Conservation (phyloP, 2,329 filamentous ascomycete species). For the Fusarium guadeloupense region DNA sequence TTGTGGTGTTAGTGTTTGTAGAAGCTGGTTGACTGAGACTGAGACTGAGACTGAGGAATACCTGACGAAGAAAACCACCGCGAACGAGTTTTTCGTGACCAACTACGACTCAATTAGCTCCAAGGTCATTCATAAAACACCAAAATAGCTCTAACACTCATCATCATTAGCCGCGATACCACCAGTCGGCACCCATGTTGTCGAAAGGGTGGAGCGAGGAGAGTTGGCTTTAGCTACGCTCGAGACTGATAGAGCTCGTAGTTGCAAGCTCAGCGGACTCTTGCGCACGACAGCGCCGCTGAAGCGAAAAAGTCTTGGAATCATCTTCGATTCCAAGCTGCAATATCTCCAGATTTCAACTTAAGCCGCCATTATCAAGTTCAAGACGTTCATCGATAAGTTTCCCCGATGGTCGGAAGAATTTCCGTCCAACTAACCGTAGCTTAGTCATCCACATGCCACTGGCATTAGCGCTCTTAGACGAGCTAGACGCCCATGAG, state of each 20-base stretch:
- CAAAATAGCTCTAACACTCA: conserved; percentile 55
- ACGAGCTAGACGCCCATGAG: conserved; percentile 36
- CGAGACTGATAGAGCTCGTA: conserved; percentile 37
- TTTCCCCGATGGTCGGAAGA: conserved; percentile 13
- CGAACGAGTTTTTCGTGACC: conserved; percentile 73
- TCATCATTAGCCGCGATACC: conserved; percentile 68
- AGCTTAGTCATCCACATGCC: conserved; percentile 18
- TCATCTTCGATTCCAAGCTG: conserved; percentile 23
- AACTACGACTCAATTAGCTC: conserved; percentile 55
- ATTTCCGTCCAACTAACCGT: conserved; percentile 3
- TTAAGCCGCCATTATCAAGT: background rate
- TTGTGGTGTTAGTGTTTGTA: background rate
- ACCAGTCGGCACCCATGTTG: conserved; percentile 81
- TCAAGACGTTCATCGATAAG: conserved; percentile 2
- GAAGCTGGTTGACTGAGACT: conserved; percentile 1
- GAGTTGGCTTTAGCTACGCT: conserved; percentile 47
- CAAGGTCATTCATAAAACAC: background rate
- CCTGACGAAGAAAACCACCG: conserved; percentile 78
- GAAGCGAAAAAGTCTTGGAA: conserved; percentile 20
- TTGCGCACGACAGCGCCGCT: conserved; percentile 15
- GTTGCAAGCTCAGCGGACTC: conserved; percentile 12
- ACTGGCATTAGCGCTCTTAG: conserved; percentile 10
- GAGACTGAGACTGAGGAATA: conserved; percentile 47
- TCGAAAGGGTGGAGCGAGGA: conserved; percentile 64
- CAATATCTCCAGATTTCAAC: background rate